phyloP scores from a whole-genome alignment of 768 basidiomycete species.

The Lactifluus hygrophoroides region DNA sequence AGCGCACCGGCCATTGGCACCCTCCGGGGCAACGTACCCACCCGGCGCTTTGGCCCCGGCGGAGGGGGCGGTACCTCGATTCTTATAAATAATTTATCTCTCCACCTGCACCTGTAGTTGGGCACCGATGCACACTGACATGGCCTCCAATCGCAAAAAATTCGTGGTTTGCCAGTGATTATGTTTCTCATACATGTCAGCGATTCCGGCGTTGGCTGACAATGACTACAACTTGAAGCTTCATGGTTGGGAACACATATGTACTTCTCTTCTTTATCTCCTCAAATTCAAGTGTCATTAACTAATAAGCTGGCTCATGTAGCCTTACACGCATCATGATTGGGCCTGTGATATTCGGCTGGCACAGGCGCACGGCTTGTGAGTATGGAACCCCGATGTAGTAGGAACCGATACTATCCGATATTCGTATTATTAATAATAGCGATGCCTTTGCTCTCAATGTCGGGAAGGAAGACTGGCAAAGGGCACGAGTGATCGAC shows the following conservation, averaged over 20 bases:
- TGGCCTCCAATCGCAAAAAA: neutral
- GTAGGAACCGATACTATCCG: neutral
- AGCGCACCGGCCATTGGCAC: too few relatives aligned
- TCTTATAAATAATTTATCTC: too few relatives aligned
- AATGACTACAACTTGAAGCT: neutral
- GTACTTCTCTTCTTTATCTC: neutral
- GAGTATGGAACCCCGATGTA: neutral
- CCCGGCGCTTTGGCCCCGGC: too few relatives aligned
- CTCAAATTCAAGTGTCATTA: neutral
- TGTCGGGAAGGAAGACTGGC: conserved; percentile 25
- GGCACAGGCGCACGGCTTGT: conserved; percentile 11
- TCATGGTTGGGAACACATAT: conserved; percentile 11
- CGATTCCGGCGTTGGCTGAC: neutral
- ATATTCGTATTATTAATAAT: too few relatives aligned
- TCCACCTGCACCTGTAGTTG: too few relatives aligned
- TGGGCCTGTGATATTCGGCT: conserved; percentile 1
- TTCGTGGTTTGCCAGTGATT: conserved; percentile 17
- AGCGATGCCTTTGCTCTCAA: conserved; percentile 20
- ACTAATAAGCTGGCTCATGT: neutral
- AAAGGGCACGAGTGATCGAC: conserved; percentile 18
- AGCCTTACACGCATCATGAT: conserved; percentile 2
- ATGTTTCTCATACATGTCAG: neutral
- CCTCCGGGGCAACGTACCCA: too few relatives aligned
- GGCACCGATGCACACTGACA: too few relatives aligned
- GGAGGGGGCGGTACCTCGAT: too few relatives aligned